Evolutionary conservation across 1,139 yeast genomes (phyloP).

Genomic region (Candida tetrigidarum): DNA sequence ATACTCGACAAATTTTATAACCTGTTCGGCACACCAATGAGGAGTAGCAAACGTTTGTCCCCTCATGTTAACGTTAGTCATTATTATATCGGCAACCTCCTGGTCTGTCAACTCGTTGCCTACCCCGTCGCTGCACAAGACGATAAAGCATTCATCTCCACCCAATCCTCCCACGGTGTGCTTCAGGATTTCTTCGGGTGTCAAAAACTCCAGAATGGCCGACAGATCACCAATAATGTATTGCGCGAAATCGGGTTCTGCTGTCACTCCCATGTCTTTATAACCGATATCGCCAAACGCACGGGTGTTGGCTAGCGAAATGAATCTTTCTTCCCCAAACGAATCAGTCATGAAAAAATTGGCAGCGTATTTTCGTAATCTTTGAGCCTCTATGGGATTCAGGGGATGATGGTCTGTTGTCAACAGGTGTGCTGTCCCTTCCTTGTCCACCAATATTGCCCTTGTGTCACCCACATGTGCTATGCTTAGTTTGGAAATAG

Average conservation of each 20-base stretch:
- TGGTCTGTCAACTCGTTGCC: slow-evolving; percentile 83
- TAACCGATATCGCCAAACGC: slow-evolving; percentile 88
- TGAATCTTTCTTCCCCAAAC: slow-evolving; percentile 89
- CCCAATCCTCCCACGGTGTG: slow-evolving; percentile 57
- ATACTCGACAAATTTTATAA: slow-evolving; percentile 80
- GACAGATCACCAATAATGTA: slow-evolving; percentile 60
- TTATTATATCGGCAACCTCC: slow-evolving; percentile 86
- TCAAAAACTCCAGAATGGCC: slow-evolving; percentile 36
- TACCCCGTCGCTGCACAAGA: slow-evolving; percentile 86
- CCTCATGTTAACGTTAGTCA: slow-evolving; percentile 65
- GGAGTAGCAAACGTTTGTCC: slow-evolving; percentile 81
- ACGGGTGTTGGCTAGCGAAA: slow-evolving; percentile 87
- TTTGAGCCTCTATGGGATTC: slow-evolving; percentile 73
- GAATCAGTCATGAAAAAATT: slow-evolving; percentile 84
- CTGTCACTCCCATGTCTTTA: slow-evolving; percentile 82
- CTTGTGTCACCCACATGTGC: slow-evolving; percentile 97
- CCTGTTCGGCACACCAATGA: slow-evolving; percentile 83
- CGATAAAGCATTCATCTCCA: slow-evolving; percentile 83
- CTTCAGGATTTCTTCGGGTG: slow-evolving; percentile 41
- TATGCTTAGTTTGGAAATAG: slow-evolving; percentile 71
- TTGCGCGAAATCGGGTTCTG: slow-evolving; percentile 88
- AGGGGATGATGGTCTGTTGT: slow-evolving; percentile 89
- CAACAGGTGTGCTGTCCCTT: slow-evolving; percentile 78
- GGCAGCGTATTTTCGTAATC: slow-evolving; percentile 73
- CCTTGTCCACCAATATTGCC: slow-evolving; percentile 76